phyloP scores from a whole-genome alignment of 148 eudicot species.

The Arctostaphylos glauca region DNA sequence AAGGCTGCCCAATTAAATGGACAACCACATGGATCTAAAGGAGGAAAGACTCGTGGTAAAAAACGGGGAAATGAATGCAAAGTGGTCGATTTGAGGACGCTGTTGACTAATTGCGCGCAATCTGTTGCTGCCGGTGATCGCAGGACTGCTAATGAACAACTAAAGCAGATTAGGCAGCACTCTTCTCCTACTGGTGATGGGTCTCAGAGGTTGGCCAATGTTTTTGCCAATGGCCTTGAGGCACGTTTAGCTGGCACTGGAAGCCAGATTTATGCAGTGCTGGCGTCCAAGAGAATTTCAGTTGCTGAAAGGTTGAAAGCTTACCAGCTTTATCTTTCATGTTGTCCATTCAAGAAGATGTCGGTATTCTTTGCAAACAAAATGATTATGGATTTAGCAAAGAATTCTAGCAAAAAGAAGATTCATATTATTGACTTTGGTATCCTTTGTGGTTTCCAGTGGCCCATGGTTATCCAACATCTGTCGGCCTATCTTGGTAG shows the following conservation, averaged over 20 bases:
- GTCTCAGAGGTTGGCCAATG: conserved; percentile 40
- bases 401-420: conserved; percentile 23
- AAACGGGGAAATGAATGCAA: conserved; percentile 30
- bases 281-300: conserved; percentile 30
- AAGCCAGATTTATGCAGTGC: conserved; percentile 32
- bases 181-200: conserved; percentile 37
- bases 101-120: conserved; percentile 52
- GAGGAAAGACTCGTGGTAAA: conserved; percentile 29
- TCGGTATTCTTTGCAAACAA: conserved; percentile 33
- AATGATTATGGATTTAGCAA: conserved; percentile 23
- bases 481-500: conserved; percentile 25
- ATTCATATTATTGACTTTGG: conserved; percentile 50
- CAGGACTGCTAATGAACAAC: conserved; percentile 41
- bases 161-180: conserved; percentile 37
- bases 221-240: conserved; percentile 43
- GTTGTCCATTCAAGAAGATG: conserved; percentile 35
- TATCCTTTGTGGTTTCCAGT: conserved; percentile 42
- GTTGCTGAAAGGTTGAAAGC: conserved; percentile 46
- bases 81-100: conserved; percentile 45
- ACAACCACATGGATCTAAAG: conserved; percentile 18
- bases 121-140: conserved; percentile 54
- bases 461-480: conserved; percentile 41
- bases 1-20: conserved; percentile 14
- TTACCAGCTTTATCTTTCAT: conserved; percentile 35
- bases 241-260: conserved; percentile 51